Conservation (phyloP, 768 basidiomycete genomes). For the Suillus cothurnatus region DNA sequence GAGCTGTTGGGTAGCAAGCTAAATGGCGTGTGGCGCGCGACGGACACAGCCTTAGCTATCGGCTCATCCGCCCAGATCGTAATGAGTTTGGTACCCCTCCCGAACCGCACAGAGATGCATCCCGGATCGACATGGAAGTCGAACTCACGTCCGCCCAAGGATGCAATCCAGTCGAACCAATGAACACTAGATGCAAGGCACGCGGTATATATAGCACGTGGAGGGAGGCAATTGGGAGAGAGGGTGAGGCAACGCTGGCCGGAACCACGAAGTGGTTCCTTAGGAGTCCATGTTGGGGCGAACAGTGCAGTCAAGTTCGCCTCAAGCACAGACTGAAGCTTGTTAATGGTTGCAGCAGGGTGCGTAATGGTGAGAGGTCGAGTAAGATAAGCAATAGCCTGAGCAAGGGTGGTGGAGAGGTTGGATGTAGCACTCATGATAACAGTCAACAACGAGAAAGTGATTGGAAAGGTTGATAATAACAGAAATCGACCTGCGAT, state of each 20-base stretch:
- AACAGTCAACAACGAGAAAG: neutral
- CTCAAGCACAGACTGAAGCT: slow-evolving; percentile 72
- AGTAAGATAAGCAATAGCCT: slow-evolving; percentile 75
- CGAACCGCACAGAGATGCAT: slow-evolving; percentile 67
- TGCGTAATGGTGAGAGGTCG: slow-evolving; percentile 59
- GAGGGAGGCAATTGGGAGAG: slow-evolving; percentile 68
- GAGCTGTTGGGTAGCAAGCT: slow-evolving; percentile 16
- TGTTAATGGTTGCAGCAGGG: slow-evolving; percentile 60
- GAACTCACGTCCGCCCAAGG: slow-evolving; percentile 69
- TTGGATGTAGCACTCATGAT: slow-evolving; percentile 41
- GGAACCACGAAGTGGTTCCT: slow-evolving; percentile 69
- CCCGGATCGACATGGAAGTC: slow-evolving; percentile 84
- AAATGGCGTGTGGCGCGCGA: slow-evolving; percentile 12
- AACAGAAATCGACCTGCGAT: slow-evolving; percentile 34
- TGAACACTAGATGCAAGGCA: slow-evolving; percentile 70
- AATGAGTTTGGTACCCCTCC: slow-evolving; percentile 47
- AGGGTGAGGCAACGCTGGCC: slow-evolving; percentile 75
- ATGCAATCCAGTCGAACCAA: slow-evolving; percentile 80
- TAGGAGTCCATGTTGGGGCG: slow-evolving; percentile 64
- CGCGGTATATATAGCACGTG: slow-evolving; percentile 69
- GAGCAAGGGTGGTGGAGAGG: slow-evolving; percentile 69
- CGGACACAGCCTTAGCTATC: slow-evolving; percentile 29
- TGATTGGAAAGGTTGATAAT: slow-evolving; percentile 14
- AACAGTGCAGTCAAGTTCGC: slow-evolving; percentile 72
- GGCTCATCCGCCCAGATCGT: slow-evolving; percentile 70